Percentiles rank a stretch among this genome's conserved stretches.
Conservation (phyloP, 305 asterid genomes). For the Fraxinus albicans region DNA sequence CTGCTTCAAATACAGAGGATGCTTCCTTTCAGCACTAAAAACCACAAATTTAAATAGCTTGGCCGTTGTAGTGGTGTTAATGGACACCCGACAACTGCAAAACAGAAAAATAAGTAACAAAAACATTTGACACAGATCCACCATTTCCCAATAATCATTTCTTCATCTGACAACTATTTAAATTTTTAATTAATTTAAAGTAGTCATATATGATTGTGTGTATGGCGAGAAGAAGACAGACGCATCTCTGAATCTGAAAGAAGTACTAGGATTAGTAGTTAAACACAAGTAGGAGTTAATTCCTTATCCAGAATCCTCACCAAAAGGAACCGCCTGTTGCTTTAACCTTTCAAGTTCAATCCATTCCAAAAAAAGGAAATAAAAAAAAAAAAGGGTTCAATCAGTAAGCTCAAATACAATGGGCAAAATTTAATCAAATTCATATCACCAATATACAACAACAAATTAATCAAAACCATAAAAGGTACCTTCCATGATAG, state of each 20-base stretch:
- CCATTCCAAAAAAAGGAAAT: slow-evolving; percentile 23
- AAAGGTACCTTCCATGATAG: slow-evolving; percentile 39
- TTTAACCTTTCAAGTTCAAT: slow-evolving; percentile 50
- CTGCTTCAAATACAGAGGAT: slow-evolving; percentile 48
- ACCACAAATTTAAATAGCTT: slow-evolving; percentile 39
- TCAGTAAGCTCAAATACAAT: slow-evolving; percentile 28
- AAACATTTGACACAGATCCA: slow-evolving; percentile 37
- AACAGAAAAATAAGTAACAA: slow-evolving; percentile 49
- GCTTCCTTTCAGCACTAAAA: slow-evolving; percentile 44
- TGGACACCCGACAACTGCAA: slow-evolving; percentile 63
- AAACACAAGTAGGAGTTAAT: slow-evolving; percentile 34
- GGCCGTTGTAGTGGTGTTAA: slow-evolving; percentile 40
- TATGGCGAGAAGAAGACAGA: slow-evolving; percentile 20
- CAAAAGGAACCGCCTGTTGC: slow-evolving; percentile 65
- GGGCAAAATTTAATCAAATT: slow-evolving; percentile 1
- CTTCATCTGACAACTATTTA: background rate
- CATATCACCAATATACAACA: background rate
- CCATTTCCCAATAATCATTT: slow-evolving; percentile 30
- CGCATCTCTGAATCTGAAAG: slow-evolving; percentile 39
- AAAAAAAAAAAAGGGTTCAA: slow-evolving; percentile 32
- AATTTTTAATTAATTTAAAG: background rate
- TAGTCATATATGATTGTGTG: background rate
- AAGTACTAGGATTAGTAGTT: slow-evolving; percentile 30
- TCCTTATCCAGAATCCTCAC: slow-evolving; percentile 77
- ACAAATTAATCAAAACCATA: background rate